A percentile compares a stretch with the other conserved stretches of the same genome.
phyloP scores from a whole-genome alignment of 352 stramenopile species.

The Phytopythium litorale region DNA sequence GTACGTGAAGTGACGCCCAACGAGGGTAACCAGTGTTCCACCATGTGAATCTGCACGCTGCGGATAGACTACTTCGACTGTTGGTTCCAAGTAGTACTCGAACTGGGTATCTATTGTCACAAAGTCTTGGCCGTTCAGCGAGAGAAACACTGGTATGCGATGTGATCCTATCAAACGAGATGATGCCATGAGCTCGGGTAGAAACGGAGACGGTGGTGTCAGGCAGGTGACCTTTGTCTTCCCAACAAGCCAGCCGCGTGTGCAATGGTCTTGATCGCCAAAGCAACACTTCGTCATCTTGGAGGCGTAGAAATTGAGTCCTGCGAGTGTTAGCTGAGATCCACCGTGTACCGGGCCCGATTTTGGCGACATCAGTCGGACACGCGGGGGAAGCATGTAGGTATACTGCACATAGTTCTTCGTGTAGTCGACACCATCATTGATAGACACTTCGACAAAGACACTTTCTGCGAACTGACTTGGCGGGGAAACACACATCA shows the following conservation, averaged over 20 bases:
- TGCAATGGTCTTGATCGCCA: conserved; percentile 34
- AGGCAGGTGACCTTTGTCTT: conserved; percentile 27
- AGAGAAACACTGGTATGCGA: conserved; percentile 48
- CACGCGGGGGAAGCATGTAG: conserved; percentile 41
- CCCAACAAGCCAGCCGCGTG: conserved; percentile 29
- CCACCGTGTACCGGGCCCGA: conserved; percentile 43
- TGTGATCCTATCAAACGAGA: background rate
- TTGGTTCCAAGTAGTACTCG: conserved; percentile 48
- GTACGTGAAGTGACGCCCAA: conserved; percentile 65
- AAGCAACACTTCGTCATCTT: conserved; percentile 65
- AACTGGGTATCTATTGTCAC: conserved; percentile 37
- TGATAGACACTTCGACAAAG: conserved; percentile 73
- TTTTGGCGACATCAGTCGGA: conserved; percentile 46
- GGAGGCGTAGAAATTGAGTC: conserved; percentile 53
- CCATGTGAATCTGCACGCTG: conserved; percentile 36
- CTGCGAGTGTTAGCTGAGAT: conserved; percentile 51
- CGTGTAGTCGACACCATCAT: conserved; percentile 89
- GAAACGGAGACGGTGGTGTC: conserved; percentile 22
- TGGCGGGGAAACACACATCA: conserved; percentile 40
- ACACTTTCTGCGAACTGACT: conserved; percentile 31
- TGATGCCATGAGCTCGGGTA: conserved; percentile 4
- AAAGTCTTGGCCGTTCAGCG: conserved; percentile 79
- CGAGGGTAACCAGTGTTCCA: conserved; percentile 51
- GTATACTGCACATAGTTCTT: conserved; percentile 53
- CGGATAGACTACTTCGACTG: conserved; percentile 43